A percentile compares a stretch with the other conserved stretches of the same genome.
Conservation (phyloP, 805 yeast genomes). For the Ogataea corticis region DNA sequence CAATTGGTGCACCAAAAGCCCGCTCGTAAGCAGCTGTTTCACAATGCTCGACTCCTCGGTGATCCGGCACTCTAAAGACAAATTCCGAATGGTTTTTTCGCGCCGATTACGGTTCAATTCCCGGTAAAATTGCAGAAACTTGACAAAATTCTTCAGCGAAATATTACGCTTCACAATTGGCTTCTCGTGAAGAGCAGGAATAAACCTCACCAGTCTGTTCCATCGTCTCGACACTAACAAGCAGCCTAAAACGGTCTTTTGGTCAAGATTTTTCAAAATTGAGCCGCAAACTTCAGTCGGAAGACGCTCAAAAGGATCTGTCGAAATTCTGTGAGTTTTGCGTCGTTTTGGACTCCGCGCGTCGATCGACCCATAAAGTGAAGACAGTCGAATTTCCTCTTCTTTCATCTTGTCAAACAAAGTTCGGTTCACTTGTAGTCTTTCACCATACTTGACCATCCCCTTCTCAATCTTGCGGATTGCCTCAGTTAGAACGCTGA, state of each 20-base stretch:
- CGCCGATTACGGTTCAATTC: constrained; percentile 10
- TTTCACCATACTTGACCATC: constrained; percentile 22
- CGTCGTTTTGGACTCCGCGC: constrained; percentile 1
- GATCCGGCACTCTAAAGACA: constrained; percentile 11
- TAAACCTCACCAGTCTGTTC: constrained; percentile 12
- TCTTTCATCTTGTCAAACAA: constrained; percentile 32
- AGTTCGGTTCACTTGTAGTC: constrained; percentile 34
- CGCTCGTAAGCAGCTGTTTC: constrained; percentile 14
- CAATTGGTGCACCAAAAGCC: constrained; percentile 8
- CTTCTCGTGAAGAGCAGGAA: constrained; percentile 15
- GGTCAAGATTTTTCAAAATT: constrained; percentile 19
- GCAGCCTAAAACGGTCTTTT: constrained; percentile 15
- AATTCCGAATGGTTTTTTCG: constrained; percentile 5
- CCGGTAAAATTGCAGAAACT: constrained; percentile 16
- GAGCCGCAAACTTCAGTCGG: constrained; percentile 28
- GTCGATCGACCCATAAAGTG: not conserved
- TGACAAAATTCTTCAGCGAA: constrained; percentile 13
- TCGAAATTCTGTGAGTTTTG: constrained; percentile 1
- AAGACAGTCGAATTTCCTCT: constrained; percentile 10
- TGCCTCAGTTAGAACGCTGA: constrained; percentile 39
- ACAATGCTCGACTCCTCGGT: constrained; percentile 21
- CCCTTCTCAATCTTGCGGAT: constrained; percentile 38
- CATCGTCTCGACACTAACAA: constrained; percentile 21
- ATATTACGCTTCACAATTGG: constrained; percentile 13
- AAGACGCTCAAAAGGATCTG: constrained; percentile 25